Conservation (phyloP, 345 rosid species). For the Bretschneidera sinensis region DNA sequence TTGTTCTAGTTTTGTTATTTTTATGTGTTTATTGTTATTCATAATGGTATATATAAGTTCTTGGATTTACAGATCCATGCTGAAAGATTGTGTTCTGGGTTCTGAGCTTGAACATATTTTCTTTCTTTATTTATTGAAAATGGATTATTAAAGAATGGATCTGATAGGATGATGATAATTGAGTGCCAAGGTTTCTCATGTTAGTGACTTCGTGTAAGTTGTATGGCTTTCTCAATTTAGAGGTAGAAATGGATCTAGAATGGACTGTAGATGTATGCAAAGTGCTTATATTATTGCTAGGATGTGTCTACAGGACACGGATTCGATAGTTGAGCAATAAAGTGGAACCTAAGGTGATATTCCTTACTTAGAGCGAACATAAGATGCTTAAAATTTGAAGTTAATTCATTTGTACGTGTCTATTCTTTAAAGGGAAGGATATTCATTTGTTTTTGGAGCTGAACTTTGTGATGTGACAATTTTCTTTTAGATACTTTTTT, state of each 20-base stretch:
- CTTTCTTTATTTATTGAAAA: slow-evolving; percentile 7
- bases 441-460: neutral
- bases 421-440: neutral
- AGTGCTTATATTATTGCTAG: slow-evolving; percentile 2
- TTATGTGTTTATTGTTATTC: too few relatives aligned
- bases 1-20: slow-evolving; percentile 12
- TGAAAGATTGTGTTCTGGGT: slow-evolving; percentile 18
- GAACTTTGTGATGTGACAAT: neutral
- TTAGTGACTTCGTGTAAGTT: neutral
- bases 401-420: neutral
- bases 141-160: slow-evolving; percentile 18
- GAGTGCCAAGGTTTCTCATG: neutral
- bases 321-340: slow-evolving; percentile 12
- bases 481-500: too few relatives aligned
- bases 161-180: slow-evolving; percentile 14
- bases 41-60: slow-evolving; percentile 4
- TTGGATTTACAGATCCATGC: slow-evolving; percentile 29
- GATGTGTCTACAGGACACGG: slow-evolving; percentile 1
- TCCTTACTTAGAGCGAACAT: neutral
- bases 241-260: slow-evolving; percentile 26
- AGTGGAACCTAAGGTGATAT: neutral
- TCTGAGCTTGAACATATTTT: slow-evolving; percentile 15
- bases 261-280: neutral
- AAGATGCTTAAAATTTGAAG: slow-evolving; percentile 1
- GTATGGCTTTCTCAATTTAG: slow-evolving; percentile 13